These are phyloP conservation scores for Hypoxylon trugodes DNA, from an alignment of 495 filamentous ascomycete genomes.

Conservation along the genomic window DNA sequence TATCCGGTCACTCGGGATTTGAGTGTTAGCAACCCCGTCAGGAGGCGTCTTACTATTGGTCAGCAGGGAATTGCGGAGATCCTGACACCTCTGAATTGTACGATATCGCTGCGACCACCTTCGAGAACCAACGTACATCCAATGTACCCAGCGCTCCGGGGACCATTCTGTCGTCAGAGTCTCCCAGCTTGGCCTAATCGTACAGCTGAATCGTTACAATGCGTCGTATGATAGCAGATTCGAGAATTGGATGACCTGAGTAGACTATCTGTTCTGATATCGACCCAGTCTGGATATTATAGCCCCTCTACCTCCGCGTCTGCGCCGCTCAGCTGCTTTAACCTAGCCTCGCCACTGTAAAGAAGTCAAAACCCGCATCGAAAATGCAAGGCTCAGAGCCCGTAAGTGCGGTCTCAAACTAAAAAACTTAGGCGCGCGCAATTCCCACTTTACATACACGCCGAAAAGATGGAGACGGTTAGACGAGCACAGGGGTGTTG, in stretches of 20 bases:
- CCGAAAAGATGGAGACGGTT: conserved; percentile 43
- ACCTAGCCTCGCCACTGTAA: conserved; percentile 42
- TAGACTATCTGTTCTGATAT: conserved; percentile 36
- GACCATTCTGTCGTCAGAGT: conserved; percentile 26
- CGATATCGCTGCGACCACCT: conserved; percentile 37
- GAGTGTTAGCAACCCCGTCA: conserved; percentile 34
- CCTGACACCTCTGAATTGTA: conserved; percentile 35
- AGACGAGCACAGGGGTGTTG: conserved; percentile 48
- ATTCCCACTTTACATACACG: conserved; percentile 16
- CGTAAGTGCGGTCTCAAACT: conserved; percentile 29
- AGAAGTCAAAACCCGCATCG: conserved; percentile 36
- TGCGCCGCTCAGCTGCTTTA: conserved; percentile 32
- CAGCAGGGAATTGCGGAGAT: conserved; percentile 37
- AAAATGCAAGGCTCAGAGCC: conserved; percentile 45
- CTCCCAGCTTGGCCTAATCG: conserved; percentile 30
- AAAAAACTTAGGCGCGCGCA: conserved; percentile 12
- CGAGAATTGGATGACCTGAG: conserved; percentile 39
- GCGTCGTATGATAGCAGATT: conserved; percentile 41
- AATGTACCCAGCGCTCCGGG: conserved; percentile 32
- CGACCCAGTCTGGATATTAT: conserved; percentile 33
- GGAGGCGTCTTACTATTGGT: conserved; percentile 33
- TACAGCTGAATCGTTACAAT: conserved; percentile 34
- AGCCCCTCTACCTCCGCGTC: conserved; percentile 35
- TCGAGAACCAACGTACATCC: conserved; percentile 31
- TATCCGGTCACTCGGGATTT: conserved; percentile 46